phyloP scores from a whole-genome alignment of 106 monocot genomes.

The Dactylorhiza incarnata region DNA sequence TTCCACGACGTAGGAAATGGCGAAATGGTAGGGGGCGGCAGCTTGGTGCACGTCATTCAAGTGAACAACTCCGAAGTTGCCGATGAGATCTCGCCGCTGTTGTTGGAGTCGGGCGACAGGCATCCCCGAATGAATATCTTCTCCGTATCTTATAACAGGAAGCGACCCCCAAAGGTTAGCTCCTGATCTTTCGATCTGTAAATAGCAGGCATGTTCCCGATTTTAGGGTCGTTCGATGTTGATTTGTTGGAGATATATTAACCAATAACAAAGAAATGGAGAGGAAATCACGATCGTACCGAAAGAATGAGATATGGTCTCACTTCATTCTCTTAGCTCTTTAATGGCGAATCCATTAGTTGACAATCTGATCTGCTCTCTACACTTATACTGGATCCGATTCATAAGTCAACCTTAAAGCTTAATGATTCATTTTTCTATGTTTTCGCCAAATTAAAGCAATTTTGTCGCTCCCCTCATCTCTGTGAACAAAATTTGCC shows the following conservation, averaged over 20 bases:
- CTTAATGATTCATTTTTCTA: neutral
- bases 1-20: constrained; percentile 9
- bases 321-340: neutral
- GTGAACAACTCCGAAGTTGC: neutral
- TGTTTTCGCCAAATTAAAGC: too few relatives aligned
- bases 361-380: neutral
- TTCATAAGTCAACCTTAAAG: neutral
- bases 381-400: neutral
- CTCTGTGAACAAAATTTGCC: too few relatives aligned
- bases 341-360: neutral
- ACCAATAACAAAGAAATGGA: neutral
- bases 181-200: too few relatives aligned
- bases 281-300: neutral
- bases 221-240: neutral
- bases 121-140: constrained; percentile 18
- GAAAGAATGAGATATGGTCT: neutral
- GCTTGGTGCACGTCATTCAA: constrained; percentile 16
- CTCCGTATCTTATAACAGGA: constrained; percentile 22
- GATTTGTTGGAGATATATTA: neutral
- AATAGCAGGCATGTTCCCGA: too few relatives aligned
- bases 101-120: neutral
- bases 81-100: constrained; percentile 30
- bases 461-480: too few relatives aligned
- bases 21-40: constrained; percentile 2
- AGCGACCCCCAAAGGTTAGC: constrained; percentile 4